A percentile compares a stretch with the other conserved stretches of the same genome.
Conservation (phyloP, 768 basidiomycete genomes). For the Pleurotus pulmonarius region DNA sequence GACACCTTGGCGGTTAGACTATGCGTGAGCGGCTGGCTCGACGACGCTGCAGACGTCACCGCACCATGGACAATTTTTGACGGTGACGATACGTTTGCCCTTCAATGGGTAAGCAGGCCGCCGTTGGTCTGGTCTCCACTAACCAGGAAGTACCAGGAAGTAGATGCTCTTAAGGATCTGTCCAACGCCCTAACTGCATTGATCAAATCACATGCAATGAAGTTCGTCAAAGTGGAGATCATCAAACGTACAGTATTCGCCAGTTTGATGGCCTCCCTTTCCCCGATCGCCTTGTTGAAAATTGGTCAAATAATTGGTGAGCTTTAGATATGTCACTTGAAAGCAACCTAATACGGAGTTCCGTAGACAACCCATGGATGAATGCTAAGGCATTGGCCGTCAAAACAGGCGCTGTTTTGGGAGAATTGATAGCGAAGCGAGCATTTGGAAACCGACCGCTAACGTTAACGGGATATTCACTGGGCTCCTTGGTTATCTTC, state of each 20-base stretch:
- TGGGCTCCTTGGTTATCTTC: constrained; percentile 54
- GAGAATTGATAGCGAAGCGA: constrained; percentile 43
- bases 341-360: background rate
- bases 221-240: constrained; percentile 44
- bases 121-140: background rate
- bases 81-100: constrained; percentile 49
- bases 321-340: constrained; percentile 8
- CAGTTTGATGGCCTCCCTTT: constrained; percentile 42
- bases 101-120: constrained; percentile 48
- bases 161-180: constrained; percentile 46
- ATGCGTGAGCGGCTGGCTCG: constrained; percentile 56
- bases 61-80: constrained; percentile 51
- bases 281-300: constrained; percentile 46
- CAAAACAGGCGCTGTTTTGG: constrained; percentile 53
- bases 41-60: constrained; percentile 38
- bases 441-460: constrained; percentile 53
- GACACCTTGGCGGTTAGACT: constrained; percentile 48
- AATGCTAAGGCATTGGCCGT: constrained; percentile 46
- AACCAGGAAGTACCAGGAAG: constrained; percentile 36
- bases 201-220: constrained; percentile 45
- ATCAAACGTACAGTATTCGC: constrained; percentile 50
- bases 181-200: constrained; percentile 42
- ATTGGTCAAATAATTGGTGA: constrained; percentile 52
- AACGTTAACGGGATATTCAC: constrained; percentile 53
- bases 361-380: constrained; percentile 57